A percentile compares a stretch with the other conserved stretches of the same genome.
Conservation (phyloP, 768 basidiomycete species). For the Agrocybe praecox region DNA sequence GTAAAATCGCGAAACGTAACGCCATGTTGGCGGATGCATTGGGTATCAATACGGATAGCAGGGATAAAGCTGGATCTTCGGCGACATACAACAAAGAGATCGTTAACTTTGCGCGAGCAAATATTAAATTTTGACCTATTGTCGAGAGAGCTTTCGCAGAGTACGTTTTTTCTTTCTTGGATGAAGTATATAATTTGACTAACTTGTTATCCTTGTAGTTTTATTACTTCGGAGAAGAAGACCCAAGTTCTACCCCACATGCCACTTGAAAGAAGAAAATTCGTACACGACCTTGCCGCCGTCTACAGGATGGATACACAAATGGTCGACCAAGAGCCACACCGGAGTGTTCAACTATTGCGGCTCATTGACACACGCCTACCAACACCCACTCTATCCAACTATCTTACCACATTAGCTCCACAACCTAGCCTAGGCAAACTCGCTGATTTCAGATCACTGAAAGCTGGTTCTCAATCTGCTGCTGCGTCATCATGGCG, state of each 20-base stretch:
- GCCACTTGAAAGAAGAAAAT: conserved; percentile 79
- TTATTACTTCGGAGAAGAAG: conserved; percentile 63
- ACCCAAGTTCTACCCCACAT: conserved; percentile 80
- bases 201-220: conserved; percentile 42
- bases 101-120: conserved; percentile 56
- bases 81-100: conserved; percentile 68
- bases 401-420: conserved; percentile 30
- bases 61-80: conserved; percentile 34
- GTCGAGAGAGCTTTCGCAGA: conserved; percentile 86
- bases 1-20: conserved; percentile 83
- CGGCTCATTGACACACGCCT: conserved; percentile 82
- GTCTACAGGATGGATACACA: conserved; percentile 84
- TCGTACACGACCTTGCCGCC: conserved; percentile 78
- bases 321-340: conserved; percentile 91
- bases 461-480: conserved; percentile 15
- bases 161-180: conserved; percentile 42
- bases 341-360: conserved; percentile 81
- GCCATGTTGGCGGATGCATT: conserved; percentile 88
- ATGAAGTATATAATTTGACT: conserved; percentile 3
- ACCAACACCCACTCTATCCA: conserved; percentile 72
- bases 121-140: conserved; percentile 65
- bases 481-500: conserved; percentile 21
- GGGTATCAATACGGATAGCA: conserved; percentile 73
- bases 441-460: conserved; percentile 54
- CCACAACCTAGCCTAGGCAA: conserved; percentile 55